These are phyloP conservation scores for Tetracladium setigerum DNA, from an alignment of 495 filamentous ascomycete genomes.

Conservation along the genomic window DNA sequence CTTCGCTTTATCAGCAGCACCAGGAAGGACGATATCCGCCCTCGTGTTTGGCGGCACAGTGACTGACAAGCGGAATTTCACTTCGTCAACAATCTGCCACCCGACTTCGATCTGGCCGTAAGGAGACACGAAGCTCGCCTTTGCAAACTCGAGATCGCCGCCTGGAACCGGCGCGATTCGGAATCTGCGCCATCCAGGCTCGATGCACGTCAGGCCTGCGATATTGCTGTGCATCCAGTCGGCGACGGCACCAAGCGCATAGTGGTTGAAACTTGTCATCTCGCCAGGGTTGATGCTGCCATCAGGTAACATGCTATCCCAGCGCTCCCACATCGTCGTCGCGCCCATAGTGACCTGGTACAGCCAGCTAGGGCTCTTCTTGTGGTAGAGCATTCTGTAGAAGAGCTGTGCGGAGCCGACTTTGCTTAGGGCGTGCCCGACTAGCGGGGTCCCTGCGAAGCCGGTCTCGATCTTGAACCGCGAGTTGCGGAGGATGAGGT, in stretches of 20 bases:
- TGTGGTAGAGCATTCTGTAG: conserved; percentile 22
- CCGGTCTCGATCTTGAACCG: conserved; percentile 44
- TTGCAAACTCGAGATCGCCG: conserved; percentile 23
- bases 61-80: conserved; percentile 20
- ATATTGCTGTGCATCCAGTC: conserved; percentile 24
- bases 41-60: conserved; percentile 19
- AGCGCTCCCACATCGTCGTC: conserved; percentile 47
- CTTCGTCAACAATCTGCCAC: conserved; percentile 6
- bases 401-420: conserved; percentile 25
- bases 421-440: conserved; percentile 35
- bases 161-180: conserved; percentile 23
- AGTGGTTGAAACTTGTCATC: conserved; percentile 53
- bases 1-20: no score
- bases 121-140: conserved; percentile 22
- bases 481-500: conserved; percentile 30
- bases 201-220: conserved; percentile 24
- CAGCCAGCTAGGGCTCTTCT: conserved; percentile 37
- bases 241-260: conserved; percentile 36
- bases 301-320: conserved; percentile 45
- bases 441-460: conserved; percentile 45
- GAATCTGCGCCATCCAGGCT: conserved; percentile 30
- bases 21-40: background rate
- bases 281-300: conserved; percentile 40
- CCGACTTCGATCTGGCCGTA: conserved; percentile 14
- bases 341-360: conserved; percentile 43